Percentiles rank a stretch among this genome's conserved stretches.
Conservation (phyloP, 345 rosid genomes). For the Hibiscus trionum region DNA sequence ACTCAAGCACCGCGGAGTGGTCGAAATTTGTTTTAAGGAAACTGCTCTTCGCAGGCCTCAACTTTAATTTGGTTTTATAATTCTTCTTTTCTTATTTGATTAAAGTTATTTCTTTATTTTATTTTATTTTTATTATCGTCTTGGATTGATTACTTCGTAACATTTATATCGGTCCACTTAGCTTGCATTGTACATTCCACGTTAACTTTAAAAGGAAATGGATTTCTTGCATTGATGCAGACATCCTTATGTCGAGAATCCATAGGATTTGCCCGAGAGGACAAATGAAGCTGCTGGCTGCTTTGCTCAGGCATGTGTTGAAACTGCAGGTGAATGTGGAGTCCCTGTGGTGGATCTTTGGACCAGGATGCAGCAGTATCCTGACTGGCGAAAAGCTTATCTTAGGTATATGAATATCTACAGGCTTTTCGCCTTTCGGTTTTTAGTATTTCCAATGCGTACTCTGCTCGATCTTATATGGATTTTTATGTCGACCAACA, state of each 20-base stretch:
- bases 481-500: too few species aligned
- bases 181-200: background rate
- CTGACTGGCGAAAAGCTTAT: conserved; percentile 53
- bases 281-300: conserved; percentile 80
- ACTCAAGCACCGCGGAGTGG: too few species aligned
- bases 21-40: too few species aligned
- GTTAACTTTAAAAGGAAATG: background rate
- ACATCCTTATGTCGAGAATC: conserved; percentile 60
- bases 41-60: too few species aligned
- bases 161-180: conserved; percentile 1
- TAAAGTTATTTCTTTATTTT: too few species aligned
- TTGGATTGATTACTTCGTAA: too few species aligned
- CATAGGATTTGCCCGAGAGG: conserved; percentile 62
- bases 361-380: conserved; percentile 65
- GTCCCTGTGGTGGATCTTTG: conserved; percentile 58
- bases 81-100: too few species aligned
- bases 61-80: too few species aligned
- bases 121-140: too few species aligned
- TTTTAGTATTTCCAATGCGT: too few species aligned
- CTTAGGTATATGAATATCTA: conserved; percentile 32
- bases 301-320: conserved; percentile 59
- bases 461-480: too few species aligned
- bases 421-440: background rate
- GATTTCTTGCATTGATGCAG: conserved; percentile 24
- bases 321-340: conserved; percentile 47